Conservation (phyloP, 106 monocot species). For the Agapanthus africanus region DNA sequence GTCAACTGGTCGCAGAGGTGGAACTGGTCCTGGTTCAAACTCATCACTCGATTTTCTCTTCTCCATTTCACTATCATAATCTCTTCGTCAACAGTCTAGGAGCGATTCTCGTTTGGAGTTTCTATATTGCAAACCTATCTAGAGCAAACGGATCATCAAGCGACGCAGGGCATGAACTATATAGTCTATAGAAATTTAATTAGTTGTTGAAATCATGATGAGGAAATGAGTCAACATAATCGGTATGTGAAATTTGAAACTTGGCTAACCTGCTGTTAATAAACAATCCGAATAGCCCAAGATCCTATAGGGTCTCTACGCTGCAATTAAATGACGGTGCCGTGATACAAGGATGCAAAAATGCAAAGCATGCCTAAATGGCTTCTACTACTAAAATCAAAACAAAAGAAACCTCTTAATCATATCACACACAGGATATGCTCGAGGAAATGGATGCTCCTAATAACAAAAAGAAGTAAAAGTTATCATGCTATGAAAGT, state of each 20-base stretch:
- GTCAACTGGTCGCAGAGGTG: constrained; percentile 29
- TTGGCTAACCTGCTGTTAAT: neutral
- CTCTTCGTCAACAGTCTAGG: neutral
- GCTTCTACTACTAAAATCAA: neutral
- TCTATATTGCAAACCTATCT: neutral
- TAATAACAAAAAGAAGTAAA: neutral
- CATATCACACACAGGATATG: too few relatives aligned
- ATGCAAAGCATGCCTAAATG: neutral
- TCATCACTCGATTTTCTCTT: constrained; percentile 41
- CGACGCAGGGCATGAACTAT: neutral
- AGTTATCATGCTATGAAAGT: neutral
- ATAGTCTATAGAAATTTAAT: too few relatives aligned
- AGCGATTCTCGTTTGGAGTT: neutral
- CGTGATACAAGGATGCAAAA: neutral
- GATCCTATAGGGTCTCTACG: neutral
- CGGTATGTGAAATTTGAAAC: too few relatives aligned
- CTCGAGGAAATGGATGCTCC: neutral
- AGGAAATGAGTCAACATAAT: too few relatives aligned
- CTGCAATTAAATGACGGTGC: neutral
- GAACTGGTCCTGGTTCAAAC: constrained; percentile 35
- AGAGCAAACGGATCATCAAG: neutral
- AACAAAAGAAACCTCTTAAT: too few relatives aligned
- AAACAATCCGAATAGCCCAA: neutral
- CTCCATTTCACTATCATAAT: constrained; percentile 28
- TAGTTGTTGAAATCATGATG: neutral